Base-by-base conservation (phyloP, 176 grass and related monocot genomes). In the Ensete ventricosum region DNA sequence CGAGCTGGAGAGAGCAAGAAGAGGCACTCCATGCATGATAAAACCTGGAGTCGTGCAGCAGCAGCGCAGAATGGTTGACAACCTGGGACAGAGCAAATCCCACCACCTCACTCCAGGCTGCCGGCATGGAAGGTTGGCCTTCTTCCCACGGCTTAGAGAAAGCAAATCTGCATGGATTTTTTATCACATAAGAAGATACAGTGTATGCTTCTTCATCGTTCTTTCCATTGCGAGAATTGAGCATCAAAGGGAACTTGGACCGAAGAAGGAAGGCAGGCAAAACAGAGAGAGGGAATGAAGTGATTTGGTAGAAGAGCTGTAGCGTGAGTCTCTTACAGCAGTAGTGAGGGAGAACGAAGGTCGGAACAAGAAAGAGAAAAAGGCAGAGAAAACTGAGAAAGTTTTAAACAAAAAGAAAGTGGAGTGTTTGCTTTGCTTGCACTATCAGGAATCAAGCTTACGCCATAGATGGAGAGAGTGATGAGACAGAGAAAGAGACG, bases 391-490 rank as follows among this genome's bases (percentile, higher is more conserved):
- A 9, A 16, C 66, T 16, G 67, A 69, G 67, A 69, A 29, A 49
- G 27, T 9, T 50, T 50, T 69, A 29, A 24, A 27, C 24, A 67
- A 69, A 73, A 24, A 73, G 52, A 26, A 73, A 55, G 51, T 73
- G 22, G 71, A 3, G 34, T 60, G 74, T 63, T 76, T 76, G 66
- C 78, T 73, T 73, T 72, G 43, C 78, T 73, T 72, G 78, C 69
- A 80, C 69, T 64, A 49, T 73, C 69, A 80, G 69, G 54, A 73
- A 80, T 64, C 29, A 64, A 80, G 48, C 69, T 80, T 62, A 64
- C 20, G 9, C 53, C 55, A 64, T 24, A 52, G 11, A 55, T 54
- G 57, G 26, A 48, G 22, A 53, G 75, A 64, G 60, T 11, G 9
- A 4, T 16, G 27, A 76, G 24, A 59, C 64, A 17, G 50, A 54